These are phyloP conservation scores for Sanguinoderma infundibulare DNA, from an alignment of 1,284 basidiomycete species.

Conservation along the genomic window DNA sequence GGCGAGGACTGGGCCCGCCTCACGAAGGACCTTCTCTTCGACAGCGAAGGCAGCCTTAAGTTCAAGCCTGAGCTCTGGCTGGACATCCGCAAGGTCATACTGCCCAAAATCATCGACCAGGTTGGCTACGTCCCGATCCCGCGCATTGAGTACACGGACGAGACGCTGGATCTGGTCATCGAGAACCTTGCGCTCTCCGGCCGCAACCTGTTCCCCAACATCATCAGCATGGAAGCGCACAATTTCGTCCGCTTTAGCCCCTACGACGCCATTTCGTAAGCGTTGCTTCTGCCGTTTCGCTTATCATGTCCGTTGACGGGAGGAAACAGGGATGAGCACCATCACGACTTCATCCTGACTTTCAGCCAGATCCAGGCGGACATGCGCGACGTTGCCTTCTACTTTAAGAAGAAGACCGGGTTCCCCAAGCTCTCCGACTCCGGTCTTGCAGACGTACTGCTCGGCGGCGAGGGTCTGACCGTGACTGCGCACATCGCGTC, in stretches of 20 bases:
- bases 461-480: constrained; percentile 81
- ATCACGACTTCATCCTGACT: constrained; percentile 74
- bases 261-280: constrained; percentile 54
- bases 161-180: constrained; percentile 83
- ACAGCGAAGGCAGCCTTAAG: constrained; percentile 75
- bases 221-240: constrained; percentile 82
- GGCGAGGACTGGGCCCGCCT: constrained; percentile 86
- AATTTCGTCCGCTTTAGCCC: constrained; percentile 86
- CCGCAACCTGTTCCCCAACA: constrained; percentile 81
- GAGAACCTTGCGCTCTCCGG: constrained; percentile 93
- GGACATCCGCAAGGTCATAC: constrained; percentile 83
- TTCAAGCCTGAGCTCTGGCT: constrained; percentile 93
- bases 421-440: constrained; percentile 85
- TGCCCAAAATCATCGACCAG: constrained; percentile 80
- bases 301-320: constrained; percentile 30
- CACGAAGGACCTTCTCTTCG: constrained; percentile 70
- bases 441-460: constrained; percentile 90
- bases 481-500: constrained; percentile 69
- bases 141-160: constrained; percentile 88
- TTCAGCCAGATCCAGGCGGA: constrained; percentile 93
- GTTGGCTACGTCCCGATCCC: constrained; percentile 92
- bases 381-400: constrained; percentile 91
- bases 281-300: neutral
- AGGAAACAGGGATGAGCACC: constrained; percentile 53
- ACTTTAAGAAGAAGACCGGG: constrained; percentile 79